Evolutionary conservation across 345 rosid species (phyloP).

Genomic region (Nephelium lappaceum): DNA sequence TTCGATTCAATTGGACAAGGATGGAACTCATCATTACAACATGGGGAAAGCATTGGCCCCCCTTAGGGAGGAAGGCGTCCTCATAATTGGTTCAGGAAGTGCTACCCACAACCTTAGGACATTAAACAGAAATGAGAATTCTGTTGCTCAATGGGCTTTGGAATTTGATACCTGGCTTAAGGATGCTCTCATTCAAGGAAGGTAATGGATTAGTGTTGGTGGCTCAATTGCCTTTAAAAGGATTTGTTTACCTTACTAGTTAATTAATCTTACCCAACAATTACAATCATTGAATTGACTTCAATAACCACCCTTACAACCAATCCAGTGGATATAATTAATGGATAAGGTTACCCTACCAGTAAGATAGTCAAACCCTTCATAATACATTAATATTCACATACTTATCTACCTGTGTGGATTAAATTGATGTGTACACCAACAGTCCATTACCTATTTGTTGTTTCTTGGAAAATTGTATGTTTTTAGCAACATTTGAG

Average conservation of each 20-base stretch:
- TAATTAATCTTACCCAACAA: too few relatives aligned
- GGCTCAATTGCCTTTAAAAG: too few relatives aligned
- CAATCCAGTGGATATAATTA: too few relatives aligned
- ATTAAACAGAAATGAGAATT: slow-evolving; percentile 20
- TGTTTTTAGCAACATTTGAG: not conserved
- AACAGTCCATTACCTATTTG: not conserved
- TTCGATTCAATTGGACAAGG: slow-evolving; percentile 63
- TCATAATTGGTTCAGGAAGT: slow-evolving; percentile 84
- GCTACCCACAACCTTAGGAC: slow-evolving; percentile 75
- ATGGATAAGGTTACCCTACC: too few relatives aligned
- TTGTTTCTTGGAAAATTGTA: not conserved
- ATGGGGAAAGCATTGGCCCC: slow-evolving; percentile 89
- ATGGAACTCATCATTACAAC: slow-evolving; percentile 71
- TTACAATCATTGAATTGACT: too few relatives aligned
- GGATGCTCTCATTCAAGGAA: slow-evolving; percentile 78
- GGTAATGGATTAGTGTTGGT: slow-evolving; percentile 37
- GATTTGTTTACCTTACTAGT: too few relatives aligned
- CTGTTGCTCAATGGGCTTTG: slow-evolving; percentile 65
- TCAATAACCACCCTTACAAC: too few relatives aligned
- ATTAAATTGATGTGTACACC: too few relatives aligned
- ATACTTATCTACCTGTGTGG: not conserved
- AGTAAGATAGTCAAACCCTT: too few relatives aligned
- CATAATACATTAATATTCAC: not conserved
- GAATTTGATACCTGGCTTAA: slow-evolving; percentile 87
- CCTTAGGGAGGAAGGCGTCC: slow-evolving; percentile 83